Percentiles rank a stretch among this genome's conserved stretches.
Evolutionary conservation across 1,139 yeast genomes (phyloP).

Genomic region (Candida sanyaensis): DNA sequence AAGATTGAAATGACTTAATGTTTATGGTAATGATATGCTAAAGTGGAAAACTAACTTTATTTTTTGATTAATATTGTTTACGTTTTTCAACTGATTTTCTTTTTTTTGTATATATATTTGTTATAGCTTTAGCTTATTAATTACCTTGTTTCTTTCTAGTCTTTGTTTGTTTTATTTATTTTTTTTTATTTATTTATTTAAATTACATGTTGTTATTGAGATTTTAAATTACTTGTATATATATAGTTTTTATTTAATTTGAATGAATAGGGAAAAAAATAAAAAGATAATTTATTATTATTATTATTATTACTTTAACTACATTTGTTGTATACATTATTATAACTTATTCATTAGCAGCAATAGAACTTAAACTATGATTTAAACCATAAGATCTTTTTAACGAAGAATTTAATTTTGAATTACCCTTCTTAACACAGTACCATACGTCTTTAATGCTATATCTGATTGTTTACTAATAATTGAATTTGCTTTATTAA

Average conservation of each 20-base stretch:
- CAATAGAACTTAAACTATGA: constrained; percentile 11
- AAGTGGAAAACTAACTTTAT: background rate
- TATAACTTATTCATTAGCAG: background rate
- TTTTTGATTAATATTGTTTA: background rate
- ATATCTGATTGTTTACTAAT: constrained; percentile 6
- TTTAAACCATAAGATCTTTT: constrained; percentile 11
- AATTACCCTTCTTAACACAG: constrained; percentile 7
- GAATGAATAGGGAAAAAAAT: background rate
- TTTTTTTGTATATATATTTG: constrained; percentile 9
- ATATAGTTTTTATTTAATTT: background rate
- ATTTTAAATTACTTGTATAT: constrained; percentile 1
- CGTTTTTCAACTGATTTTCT: background rate
- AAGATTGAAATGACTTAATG: background rate
- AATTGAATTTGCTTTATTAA: constrained; percentile 3
- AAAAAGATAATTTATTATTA: background rate
- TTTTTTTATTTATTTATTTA: background rate
- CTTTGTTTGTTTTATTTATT: background rate
- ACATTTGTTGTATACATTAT: background rate
- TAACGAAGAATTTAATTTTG: constrained; percentile 4
- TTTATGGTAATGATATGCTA: background rate
- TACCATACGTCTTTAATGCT: constrained; percentile 12
- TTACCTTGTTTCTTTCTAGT: background rate
- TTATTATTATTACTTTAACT: background rate
- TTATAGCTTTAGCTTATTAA: background rate
- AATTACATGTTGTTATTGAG: background rate